These are phyloP conservation scores for Ophiorrhiza pumila DNA, from an alignment of 257 asterid species.

Conservation along the genomic window DNA sequence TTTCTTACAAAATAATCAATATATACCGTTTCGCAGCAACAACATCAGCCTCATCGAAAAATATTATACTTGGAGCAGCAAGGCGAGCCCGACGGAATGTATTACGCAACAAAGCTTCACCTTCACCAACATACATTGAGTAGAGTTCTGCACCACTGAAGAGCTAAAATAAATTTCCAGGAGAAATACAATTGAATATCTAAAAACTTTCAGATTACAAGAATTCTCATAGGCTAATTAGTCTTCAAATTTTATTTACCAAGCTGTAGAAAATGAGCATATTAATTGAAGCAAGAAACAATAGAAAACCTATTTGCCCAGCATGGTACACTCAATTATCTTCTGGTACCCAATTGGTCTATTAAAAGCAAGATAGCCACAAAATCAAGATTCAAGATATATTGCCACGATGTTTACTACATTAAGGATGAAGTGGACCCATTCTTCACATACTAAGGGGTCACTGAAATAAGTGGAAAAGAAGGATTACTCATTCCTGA, in stretches of 20 bases:
- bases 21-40: slow-evolving; percentile 80
- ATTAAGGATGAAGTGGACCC: not conserved
- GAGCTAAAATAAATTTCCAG: slow-evolving; percentile 16
- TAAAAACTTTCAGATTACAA: not conserved
- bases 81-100: slow-evolving; percentile 89
- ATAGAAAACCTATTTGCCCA: no score
- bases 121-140: slow-evolving; percentile 97
- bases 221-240: not conserved
- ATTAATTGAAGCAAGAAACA: no score
- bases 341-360: no score
- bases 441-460: not conserved
- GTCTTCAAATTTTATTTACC: not conserved
- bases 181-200: not conserved
- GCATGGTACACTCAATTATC: no score
- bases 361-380: not conserved
- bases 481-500: not conserved
- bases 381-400: not conserved
- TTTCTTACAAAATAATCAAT: not conserved
- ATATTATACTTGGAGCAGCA: slow-evolving; percentile 95
- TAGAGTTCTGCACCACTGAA: slow-evolving; percentile 89
- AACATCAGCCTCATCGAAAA: slow-evolving; percentile 92
- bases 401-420: not conserved
- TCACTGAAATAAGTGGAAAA: not conserved
- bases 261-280: not conserved
- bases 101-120: slow-evolving; percentile 87